These are phyloP conservation scores for Naganishia albida DNA, from an alignment of 1,284 basidiomycete species.

Conservation along the genomic window DNA sequence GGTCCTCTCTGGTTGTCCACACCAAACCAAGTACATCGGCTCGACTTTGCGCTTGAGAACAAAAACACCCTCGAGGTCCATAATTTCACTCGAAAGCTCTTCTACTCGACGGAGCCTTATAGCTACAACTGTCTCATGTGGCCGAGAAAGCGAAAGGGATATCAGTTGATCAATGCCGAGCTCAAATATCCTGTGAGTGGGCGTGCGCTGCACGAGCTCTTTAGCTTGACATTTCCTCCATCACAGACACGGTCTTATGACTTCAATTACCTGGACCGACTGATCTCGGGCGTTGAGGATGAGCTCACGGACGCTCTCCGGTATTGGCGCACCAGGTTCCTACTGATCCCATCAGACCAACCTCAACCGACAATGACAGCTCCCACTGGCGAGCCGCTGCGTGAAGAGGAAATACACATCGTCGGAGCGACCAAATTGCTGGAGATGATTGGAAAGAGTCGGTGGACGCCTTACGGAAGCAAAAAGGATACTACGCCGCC, in stretches of 20 bases:
- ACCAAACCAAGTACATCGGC: conserved; percentile 91
- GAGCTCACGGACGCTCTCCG: conserved; percentile 76
- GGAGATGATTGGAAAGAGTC: conserved; percentile 77
- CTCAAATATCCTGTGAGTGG: conserved; percentile 71
- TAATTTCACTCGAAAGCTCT: conserved; percentile 77
- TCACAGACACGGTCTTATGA: conserved; percentile 26
- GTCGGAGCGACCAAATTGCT: conserved; percentile 89
- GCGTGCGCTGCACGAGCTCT: background rate
- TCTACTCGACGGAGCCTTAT: conserved; percentile 62
- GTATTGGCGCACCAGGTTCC: conserved; percentile 94
- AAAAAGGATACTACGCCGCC: conserved; percentile 60
- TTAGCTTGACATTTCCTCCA: background rate
- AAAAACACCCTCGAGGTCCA: conserved; percentile 73
- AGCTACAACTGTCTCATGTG: conserved; percentile 88
- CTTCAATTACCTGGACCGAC: conserved; percentile 54
- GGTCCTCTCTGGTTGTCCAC: conserved; percentile 88
- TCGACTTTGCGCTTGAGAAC: conserved; percentile 78
- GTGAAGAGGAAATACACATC: conserved; percentile 83
- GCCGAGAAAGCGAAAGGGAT: conserved; percentile 84
- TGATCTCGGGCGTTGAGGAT: conserved; percentile 82
- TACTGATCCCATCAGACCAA: conserved; percentile 82
- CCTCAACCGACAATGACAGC: conserved; percentile 60
- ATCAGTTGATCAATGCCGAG: conserved; percentile 74
- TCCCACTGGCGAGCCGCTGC: conserved; percentile 68
- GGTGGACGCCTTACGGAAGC: conserved; percentile 71